Base-by-base conservation (phyloP, 805 yeast genomes). In the Tetrapisispora fleetii region DNA sequence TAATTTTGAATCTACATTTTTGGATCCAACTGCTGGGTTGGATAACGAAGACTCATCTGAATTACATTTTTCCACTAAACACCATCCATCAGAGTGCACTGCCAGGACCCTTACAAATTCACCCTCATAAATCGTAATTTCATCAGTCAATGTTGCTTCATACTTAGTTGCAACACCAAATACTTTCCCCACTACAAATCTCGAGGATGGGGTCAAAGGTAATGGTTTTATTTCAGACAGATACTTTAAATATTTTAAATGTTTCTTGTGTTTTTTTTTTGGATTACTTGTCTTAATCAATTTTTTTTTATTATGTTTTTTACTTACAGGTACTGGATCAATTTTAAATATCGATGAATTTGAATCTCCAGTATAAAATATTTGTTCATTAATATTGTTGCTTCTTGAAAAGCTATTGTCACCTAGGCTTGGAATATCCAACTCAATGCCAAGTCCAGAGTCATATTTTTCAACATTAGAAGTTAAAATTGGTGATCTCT, bases 81-180 rank as follows among this genome's bases (percentile, higher is more conserved):
- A 71, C 75, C 75, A 71, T 3, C 74, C 74, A 52, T 71, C 75
- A 1, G 72, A 67, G 54, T 71, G 75, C 17, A 64, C 62, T 1
- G 73, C 71, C 8, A 70, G 49, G 1, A 70, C 55, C 50, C 58
- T 59, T 10, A 67, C 65, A 47, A 38, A 55, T 32, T 69, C 74
- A 2, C 71, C 72, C 2, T 42, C 39, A 1, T 37, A 8, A 6
- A 70, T 54, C 14, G 52, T 48, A 11, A 71, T 58, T 47, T 71
- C 75, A 58, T 69, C 74, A 4, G 68, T 56, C 30, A 71, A 54
- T 16, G 54, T 60, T 27, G 71, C 67, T 2, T 45, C 28, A 46
- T 69, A 70, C 2, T 49, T 49, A 18, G 52, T 49, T 0, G 45
- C 43, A 0, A 65, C 73, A 18, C 38, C 44, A 43, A 48, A 54